Evolutionary conservation across 371 early-diverging fungal genomes (phyloP), one percentile per base, ranked within the genome.

Genomic region (Catenaria anguillulae): DNA sequence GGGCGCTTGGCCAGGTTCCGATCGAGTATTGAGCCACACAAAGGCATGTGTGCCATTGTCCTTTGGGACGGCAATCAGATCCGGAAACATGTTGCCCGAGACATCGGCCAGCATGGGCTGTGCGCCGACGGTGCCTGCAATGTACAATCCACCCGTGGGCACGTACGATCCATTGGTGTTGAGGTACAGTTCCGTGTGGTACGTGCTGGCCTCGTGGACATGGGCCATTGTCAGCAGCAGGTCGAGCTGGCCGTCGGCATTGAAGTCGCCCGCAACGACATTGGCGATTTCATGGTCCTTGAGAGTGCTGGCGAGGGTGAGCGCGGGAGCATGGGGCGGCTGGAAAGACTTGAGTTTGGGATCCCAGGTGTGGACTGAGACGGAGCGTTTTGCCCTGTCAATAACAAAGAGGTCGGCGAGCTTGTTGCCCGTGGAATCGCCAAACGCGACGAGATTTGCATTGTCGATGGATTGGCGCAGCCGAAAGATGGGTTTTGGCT

Each of bases 191-290:
- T 84, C 87, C 12, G 88, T 64, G 37, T 78, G 75, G 82, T 90
- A 79, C 2, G 88, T 68, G 48, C 85, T 85, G 26, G 68, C 66
- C 24, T 48, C 34, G 24, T 72, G 65, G 56, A 69, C 69, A 17
- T 71, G 67, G 65, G 78, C 77, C 1, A 78, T 79, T 83, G 89
- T 82, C 4, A 92, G 65, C 26, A 93, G 71, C 2, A 93, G 65
- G 68, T 93, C 94, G 54, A 92, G 68, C 24, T 78, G 70, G 21
- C 93, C 94, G 68, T 92, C 93, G 67, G 83, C 84, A 65, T 91
- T 83, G 56, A 77, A 91, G 66, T 93, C 93, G 52, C 86, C 86
- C 10, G 90, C 84, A 13, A 92, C 76, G 26, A 89, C 80, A 61
- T 85, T 86, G 35, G 81, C 83, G 56, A 89, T 45, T 23, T 40